Base-by-base conservation (phyloP, 306 rosid species). In the Ochetophila trinervis region DNA sequence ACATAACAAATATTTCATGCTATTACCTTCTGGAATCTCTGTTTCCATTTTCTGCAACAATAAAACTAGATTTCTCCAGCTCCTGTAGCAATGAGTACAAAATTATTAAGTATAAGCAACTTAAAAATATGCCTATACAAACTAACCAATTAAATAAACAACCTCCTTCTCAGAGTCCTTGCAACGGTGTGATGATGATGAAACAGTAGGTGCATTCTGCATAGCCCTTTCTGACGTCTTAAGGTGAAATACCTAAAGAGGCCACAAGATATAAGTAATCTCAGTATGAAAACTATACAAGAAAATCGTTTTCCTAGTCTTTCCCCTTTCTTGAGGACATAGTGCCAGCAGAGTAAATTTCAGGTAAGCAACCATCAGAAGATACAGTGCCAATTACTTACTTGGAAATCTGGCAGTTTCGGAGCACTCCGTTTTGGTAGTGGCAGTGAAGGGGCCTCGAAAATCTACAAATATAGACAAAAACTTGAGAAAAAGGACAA, bases 221-320 rank as follows among this genome's bases (percentile, higher is more conserved):
- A 72, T 82, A 64, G 97, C 99, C 83, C 99, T 94, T 78, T 86
- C 90, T 60, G 52, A 77, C 20, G 96, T 90, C 86, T 85, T 94
- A 57, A 90, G 85, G 76, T 80, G 94, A 86, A 90, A 93, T 75
- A 81, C 99, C 97, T 90, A 65, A 68, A 67, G 45, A 79, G 63
- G 70, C 44, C 73, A 79, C 56, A 65, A 55, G 66, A 71, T 52
- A 59, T 61, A 67, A 54, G 40, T 8, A 37, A 64, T 57, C 17
- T 59, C 69, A 80, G 78, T 45, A 60, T 62, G 53, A 63, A 60
- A 58, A 53, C 40, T 21, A 50, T 3, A 63, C 48, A 76, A 53
- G 36, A 73, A 18, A 60, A 23, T 62, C 68, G 19, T 57, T 58
- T 69, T n/a, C 19, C 68, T 35, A 52, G 30, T 21, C 5, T 23